These are phyloP conservation scores for Trichophyton benhamiae DNA, from an alignment of 2,329 filamentous ascomycete genomes.

Conservation along the genomic window DNA sequence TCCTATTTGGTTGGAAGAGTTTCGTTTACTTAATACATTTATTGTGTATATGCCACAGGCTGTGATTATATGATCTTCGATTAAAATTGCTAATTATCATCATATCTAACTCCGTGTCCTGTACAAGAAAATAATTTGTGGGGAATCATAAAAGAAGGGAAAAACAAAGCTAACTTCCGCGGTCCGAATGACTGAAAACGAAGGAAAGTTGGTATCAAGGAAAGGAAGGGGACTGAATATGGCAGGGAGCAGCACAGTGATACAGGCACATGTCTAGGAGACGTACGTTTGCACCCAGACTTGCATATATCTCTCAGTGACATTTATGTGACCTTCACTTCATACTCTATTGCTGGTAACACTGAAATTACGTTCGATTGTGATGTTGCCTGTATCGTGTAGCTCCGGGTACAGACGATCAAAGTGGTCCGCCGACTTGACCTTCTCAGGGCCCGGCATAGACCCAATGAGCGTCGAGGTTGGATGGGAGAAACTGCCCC, in stretches of 20 bases:
- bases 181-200: neutral
- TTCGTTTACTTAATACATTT: no score
- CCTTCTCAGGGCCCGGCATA: neutral
- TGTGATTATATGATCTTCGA: no score
- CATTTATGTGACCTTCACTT: neutral
- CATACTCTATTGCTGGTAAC: constrained; percentile 7
- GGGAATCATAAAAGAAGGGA: neutral
- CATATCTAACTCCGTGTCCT: neutral
- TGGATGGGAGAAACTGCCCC: neutral
- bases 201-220: neutral
- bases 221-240: neutral
- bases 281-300: neutral
- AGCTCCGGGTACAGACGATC: constrained; percentile 14
- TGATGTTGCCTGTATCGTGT: constrained; percentile 4
- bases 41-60: no score
- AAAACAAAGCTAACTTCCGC: neutral
- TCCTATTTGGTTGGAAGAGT: no score
- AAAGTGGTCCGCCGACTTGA: constrained; percentile 3
- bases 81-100: no score
- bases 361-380: constrained; percentile 13
- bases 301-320: neutral
- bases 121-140: neutral
- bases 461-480: neutral
- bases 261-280: neutral
- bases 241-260: neutral